A percentile compares a stretch with the other conserved stretches of the same genome.
Conservation (phyloP, 2,329 filamentous ascomycete species). For the Pseudonectria foliicola region DNA sequence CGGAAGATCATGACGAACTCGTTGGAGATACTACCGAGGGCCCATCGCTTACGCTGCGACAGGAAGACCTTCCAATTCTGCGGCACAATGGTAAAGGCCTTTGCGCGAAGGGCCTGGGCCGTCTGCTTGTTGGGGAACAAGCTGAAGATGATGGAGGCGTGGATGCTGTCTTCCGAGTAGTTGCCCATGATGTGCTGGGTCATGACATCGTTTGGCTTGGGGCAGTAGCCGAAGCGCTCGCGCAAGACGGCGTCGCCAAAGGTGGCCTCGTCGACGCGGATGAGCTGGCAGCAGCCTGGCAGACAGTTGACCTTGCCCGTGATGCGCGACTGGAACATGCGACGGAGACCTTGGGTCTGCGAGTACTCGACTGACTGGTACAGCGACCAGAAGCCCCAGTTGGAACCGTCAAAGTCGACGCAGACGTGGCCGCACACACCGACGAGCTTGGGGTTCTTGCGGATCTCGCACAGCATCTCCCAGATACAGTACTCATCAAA, state of each 20-base stretch:
- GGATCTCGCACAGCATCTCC: constrained; percentile 37
- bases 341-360: constrained; percentile 38
- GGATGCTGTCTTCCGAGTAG: constrained; percentile 43
- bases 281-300: constrained; percentile 42
- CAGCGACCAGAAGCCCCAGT: constrained; percentile 38
- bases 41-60: constrained; percentile 42
- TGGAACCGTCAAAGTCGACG: constrained; percentile 36
- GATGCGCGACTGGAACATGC: constrained; percentile 42
- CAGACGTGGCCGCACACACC: constrained; percentile 43
- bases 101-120: constrained; percentile 38
- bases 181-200: constrained; percentile 42
- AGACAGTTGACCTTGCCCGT: constrained; percentile 44
- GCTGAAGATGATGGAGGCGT: constrained; percentile 41
- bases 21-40: constrained; percentile 40
- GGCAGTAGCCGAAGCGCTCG: constrained; percentile 41
- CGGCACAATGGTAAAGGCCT: constrained; percentile 40
- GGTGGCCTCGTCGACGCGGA: constrained; percentile 41
- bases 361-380: constrained; percentile 44
- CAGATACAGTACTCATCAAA: constrained; percentile 38
- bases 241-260: constrained; percentile 40
- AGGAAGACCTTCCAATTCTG: constrained; percentile 39
- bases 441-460: constrained; percentile 34
- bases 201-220: constrained; percentile 41
- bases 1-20: constrained; percentile 43
- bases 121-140: constrained; percentile 37